Conservation (phyloP, 306 rosid species). For the Urtica urens region DNA sequence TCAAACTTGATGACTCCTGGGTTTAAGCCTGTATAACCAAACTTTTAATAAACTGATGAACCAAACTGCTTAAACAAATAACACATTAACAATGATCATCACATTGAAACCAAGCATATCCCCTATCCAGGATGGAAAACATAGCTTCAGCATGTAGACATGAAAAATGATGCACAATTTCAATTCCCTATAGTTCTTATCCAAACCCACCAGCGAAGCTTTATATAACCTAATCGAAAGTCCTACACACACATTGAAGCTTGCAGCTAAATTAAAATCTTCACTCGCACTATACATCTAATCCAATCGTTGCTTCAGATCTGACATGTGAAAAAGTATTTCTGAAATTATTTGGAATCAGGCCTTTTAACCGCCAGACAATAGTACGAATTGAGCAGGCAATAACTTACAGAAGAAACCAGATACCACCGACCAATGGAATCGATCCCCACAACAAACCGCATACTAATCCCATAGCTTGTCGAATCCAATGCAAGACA, state of each 20-base stretch:
- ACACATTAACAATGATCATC: neutral
- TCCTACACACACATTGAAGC: too few relatives aligned
- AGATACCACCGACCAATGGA: constrained; percentile 87
- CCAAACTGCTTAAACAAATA: neutral
- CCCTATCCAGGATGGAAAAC: neutral
- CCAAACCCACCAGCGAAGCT: too few relatives aligned
- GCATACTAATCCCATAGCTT: constrained; percentile 51
- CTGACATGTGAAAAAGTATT: neutral
- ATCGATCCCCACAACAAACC: constrained; percentile 86
- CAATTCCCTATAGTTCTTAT: too few relatives aligned
- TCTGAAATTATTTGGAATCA: neutral
- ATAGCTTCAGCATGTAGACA: too few relatives aligned
- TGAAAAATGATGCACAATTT: too few relatives aligned
- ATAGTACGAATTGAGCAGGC: neutral
- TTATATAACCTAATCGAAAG: too few relatives aligned
- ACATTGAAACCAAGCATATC: neutral
- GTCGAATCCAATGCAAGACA: constrained; percentile 97
- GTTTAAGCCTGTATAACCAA: too few relatives aligned
- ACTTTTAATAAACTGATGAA: neutral
- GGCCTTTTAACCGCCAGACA: neutral
- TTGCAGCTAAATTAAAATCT: too few relatives aligned
- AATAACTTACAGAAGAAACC: constrained; percentile 80
- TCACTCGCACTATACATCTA: too few relatives aligned
- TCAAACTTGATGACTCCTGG: too few relatives aligned
- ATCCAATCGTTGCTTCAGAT: neutral